Percentiles rank a stretch among this genome's conserved stretches.
phyloP scores from a whole-genome alignment of 2,329 filamentous ascomycete species.

The Zymoseptoria ardabiliae region DNA sequence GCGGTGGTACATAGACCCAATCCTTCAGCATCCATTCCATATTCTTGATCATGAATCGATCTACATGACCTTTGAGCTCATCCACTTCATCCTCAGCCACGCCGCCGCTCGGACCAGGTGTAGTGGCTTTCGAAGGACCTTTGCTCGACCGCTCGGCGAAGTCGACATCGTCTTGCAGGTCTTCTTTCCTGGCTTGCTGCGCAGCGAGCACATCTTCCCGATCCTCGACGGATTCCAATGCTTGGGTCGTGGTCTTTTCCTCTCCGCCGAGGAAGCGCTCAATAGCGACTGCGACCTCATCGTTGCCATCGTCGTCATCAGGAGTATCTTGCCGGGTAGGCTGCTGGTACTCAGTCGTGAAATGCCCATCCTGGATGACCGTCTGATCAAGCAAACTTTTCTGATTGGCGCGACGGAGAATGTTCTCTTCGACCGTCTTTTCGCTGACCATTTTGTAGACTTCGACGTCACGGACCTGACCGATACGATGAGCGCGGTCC shows the following conservation, averaged over 20 bases:
- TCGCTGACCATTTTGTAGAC: conserved; percentile 66
- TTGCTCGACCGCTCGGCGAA: conserved; percentile 54
- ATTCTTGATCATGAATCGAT: conserved; percentile 44
- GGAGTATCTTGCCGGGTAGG: conserved; percentile 51
- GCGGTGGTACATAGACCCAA: conserved; percentile 30
- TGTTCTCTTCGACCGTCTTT: conserved; percentile 91
- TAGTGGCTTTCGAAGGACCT: conserved; percentile 35
- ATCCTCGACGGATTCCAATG: conserved; percentile 85
- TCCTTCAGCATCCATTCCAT: conserved; percentile 25
- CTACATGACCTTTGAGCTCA: conserved; percentile 62
- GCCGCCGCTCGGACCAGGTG: conserved; percentile 23
- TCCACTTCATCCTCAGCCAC: conserved; percentile 36
- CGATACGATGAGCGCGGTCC: conserved; percentile 93
- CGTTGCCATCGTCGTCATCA: conserved; percentile 51
- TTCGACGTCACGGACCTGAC: conserved; percentile 93
- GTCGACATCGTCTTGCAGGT: conserved; percentile 75
- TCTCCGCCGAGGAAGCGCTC: conserved; percentile 69
- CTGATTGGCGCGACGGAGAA: conserved; percentile 90
- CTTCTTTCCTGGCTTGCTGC: conserved; percentile 77
- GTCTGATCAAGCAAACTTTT: conserved; percentile 98
- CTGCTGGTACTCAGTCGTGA: conserved; percentile 78
- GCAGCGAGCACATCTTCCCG: conserved; percentile 85
- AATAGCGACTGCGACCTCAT: conserved; percentile 73
- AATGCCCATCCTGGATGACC: conserved; percentile 95
- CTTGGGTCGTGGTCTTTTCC: conserved; percentile 57